Evolutionary conservation across 768 basidiomycete genomes (phyloP).

Genomic region (Hericium erinaceus): DNA sequence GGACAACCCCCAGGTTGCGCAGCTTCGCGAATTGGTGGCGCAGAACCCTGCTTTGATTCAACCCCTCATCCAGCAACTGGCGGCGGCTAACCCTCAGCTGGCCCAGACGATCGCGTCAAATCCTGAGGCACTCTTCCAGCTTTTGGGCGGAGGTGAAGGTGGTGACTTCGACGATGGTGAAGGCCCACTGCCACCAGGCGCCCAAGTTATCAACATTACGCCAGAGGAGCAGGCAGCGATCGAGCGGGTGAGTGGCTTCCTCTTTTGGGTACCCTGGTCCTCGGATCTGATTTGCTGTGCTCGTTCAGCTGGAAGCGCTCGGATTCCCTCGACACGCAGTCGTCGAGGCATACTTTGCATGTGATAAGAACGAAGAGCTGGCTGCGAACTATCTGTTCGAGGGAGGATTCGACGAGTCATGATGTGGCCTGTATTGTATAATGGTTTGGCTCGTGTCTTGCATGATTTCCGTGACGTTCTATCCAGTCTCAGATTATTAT

Average conservation of each 20-base stretch:
- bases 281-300: not conserved
- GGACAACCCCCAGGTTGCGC: conserved; percentile 55
- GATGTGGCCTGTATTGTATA: not conserved
- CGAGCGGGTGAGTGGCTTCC: conserved; percentile 54
- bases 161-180: conserved; percentile 36
- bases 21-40: conserved; percentile 61
- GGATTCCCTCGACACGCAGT: conserved; percentile 79
- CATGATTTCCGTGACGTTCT: not conserved
- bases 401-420: conserved; percentile 42
- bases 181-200: conserved; percentile 31
- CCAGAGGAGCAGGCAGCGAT: conserved; percentile 85
- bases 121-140: conserved; percentile 57
- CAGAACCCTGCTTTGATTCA: conserved; percentile 77
- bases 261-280: not conserved
- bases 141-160: conserved; percentile 41
- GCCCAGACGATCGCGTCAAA: conserved; percentile 60
- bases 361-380: conserved; percentile 94
- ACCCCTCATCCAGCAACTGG: conserved; percentile 77
- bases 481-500: not conserved
- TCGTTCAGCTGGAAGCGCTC: conserved; percentile 66
- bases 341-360: conserved; percentile 89
- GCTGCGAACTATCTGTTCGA: conserved; percentile 95
- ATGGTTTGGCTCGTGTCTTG: not conserved
- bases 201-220: conserved; percentile 68
- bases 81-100: conserved; percentile 62